Evolutionary conservation across 2,329 filamentous ascomycete genomes (phyloP).

Genomic region (Fusarium sp.): DNA sequence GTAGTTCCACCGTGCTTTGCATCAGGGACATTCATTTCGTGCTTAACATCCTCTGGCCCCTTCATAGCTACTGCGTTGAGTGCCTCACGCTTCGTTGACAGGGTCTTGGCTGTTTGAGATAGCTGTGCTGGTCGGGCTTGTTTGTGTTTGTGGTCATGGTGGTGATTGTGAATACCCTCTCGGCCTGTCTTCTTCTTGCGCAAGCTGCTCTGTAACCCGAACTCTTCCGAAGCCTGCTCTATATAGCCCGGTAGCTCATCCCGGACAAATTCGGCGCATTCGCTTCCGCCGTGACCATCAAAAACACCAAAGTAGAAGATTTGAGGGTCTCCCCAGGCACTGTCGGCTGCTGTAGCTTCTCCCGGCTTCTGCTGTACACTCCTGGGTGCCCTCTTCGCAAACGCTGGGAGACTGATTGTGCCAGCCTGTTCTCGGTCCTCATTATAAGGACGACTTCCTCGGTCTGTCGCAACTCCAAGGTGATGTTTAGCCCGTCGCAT

Average conservation of each 20-base stretch:
- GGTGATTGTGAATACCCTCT: constrained; percentile 39
- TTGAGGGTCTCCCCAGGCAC: constrained; percentile 88
- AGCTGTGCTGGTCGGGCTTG: constrained; percentile 21
- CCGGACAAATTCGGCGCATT: constrained; percentile 88
- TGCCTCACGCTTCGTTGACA: constrained; percentile 46
- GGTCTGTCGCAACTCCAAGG: constrained; percentile 83
- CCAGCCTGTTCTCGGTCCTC: constrained; percentile 96
- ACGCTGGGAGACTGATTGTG: constrained; percentile 92
- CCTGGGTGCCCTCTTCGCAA: constrained; percentile 85
- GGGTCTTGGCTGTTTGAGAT: constrained; percentile 26
- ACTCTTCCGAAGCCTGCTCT: constrained; percentile 81
- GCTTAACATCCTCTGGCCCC: constrained; percentile 60
- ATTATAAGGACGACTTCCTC: constrained; percentile 89
- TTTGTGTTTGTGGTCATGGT: constrained; percentile 42
- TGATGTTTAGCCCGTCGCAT: constrained; percentile 95
- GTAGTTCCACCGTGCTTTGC: constrained; percentile 52
- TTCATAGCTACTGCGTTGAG: constrained; percentile 62
- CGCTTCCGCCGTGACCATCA: constrained; percentile 91
- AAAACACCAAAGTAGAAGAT: constrained; percentile 98
- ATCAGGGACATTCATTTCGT: constrained; percentile 54
- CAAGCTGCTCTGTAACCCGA: constrained; percentile 83
- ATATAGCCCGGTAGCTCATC: constrained; percentile 91
- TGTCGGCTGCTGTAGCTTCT: constrained; percentile 78
- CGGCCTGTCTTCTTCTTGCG: constrained; percentile 58
- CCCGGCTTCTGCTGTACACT: constrained; percentile 66